These are phyloP conservation scores for Taphrina pruni DNA, from an alignment of 1,139 yeast genomes.

Conservation along the genomic window DNA sequence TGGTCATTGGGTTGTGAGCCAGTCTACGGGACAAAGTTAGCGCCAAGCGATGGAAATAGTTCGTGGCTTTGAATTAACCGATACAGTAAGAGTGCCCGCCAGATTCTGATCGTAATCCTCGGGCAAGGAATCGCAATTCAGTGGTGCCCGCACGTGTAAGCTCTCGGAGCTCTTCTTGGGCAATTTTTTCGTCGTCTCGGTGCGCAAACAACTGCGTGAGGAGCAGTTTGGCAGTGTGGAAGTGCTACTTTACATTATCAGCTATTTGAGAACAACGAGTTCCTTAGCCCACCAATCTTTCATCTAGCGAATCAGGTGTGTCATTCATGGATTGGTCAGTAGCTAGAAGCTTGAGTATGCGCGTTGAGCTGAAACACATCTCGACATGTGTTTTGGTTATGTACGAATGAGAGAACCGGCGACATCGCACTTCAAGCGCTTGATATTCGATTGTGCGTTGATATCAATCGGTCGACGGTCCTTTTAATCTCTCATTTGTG, in stretches of 20 bases:
- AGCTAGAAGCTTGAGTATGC: constrained; percentile 6
- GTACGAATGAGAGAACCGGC: neutral
- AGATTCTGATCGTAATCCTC: no score
- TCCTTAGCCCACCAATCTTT: neutral
- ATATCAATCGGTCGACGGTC: no score
- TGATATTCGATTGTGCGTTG: no score
- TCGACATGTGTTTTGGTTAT: neutral
- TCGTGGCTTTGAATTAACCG: neutral
- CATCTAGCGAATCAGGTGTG: constrained; percentile 12
- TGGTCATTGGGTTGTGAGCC: no score
- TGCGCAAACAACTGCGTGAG: constrained; percentile 16
- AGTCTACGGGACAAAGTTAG: neutral
- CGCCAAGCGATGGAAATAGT: neutral
- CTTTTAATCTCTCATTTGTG: neutral
- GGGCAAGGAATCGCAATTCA: no score
- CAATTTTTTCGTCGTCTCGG: constrained; percentile 26
- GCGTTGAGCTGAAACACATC: neutral
- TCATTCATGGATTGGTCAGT: neutral
- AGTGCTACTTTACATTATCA: constrained; percentile 2
- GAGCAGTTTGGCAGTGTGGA: constrained; percentile 17
- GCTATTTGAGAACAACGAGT: neutral
- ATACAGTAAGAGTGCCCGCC: neutral
- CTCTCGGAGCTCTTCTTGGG: constrained; percentile 11
- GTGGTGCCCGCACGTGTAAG: no score
- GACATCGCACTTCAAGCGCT: neutral